Base-by-base conservation (phyloP, 2,329 filamentous ascomycete genomes). In the Anthostomella pinea region DNA sequence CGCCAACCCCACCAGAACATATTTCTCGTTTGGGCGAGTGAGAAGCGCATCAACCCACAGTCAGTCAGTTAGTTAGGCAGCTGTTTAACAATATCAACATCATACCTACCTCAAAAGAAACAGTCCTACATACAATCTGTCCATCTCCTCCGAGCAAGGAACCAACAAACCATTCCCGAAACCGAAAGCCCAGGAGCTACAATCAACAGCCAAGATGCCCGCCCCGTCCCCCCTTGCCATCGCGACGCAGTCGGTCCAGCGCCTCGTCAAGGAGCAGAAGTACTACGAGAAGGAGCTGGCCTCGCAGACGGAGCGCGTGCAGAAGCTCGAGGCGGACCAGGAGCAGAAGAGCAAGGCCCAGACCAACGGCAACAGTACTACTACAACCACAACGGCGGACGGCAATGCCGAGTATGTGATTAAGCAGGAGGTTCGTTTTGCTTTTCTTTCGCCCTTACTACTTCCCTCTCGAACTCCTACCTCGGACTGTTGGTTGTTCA, bases 261-360 rank as follows among this genome's bases (percentile, higher is more conserved):
- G 93, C 41, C 78, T 97, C 30, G 79, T 95, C 49, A 96, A 95
- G 65, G 93, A 98, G 65, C 87, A 96, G 64, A 72, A 77, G 24
- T 91, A 83, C 54, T 97, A 98, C 68, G 85, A 90, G 71, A 85
- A 85, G 59, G 93, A 98, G 64, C 75, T 90, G 14, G 70, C 76
- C 46, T 72, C 83, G 48, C 90, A 97, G 60, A 74, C 86, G 52
- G 74, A 76, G 43, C 79, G 85, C 38, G 76, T 94, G 47, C 68
- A 76, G 60, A 79, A 81, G 59, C 73, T 95, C 13, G 73, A 82
- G 60, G 69, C 72, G 28, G 79, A 85, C 51, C 61, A 78, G 20
- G n/a, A n/a, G n/a, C n/a, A n/a, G n/a, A n/a, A n/a, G n/a, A n/a
- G n/a, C n/a, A 61, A 70, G 26, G 62, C 57, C n/a, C 10, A 16